Conservation (phyloP, 306 rosid species). For the Dicorynia guianensis region DNA sequence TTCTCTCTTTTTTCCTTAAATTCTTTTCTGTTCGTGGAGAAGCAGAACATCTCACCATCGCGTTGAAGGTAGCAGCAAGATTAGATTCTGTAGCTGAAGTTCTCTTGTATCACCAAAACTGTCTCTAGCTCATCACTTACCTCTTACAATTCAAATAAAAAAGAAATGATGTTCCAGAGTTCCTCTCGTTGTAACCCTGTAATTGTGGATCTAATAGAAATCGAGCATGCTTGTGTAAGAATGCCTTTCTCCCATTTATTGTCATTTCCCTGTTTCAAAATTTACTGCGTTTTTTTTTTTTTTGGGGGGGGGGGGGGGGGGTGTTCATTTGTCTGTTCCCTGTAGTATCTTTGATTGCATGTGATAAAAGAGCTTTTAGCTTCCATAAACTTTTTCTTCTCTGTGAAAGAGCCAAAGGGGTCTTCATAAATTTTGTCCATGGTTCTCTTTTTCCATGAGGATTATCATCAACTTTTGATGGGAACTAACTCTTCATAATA, state of each 20-base stretch:
- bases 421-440: conserved; percentile 29
- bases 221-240: conserved; percentile 37
- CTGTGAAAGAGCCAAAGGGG: conserved; percentile 50
- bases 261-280: conserved; percentile 15
- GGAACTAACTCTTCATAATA: conserved; percentile 52
- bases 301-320: too few relatives aligned
- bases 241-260: conserved; percentile 13
- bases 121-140: conserved; percentile 51
- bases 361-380: conserved; percentile 44
- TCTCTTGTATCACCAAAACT: conserved; percentile 47
- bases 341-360: conserved; percentile 10
- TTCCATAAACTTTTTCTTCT: conserved; percentile 51
- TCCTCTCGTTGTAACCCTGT: conserved; percentile 57
- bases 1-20: conserved; percentile 16
- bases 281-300: conserved; percentile 2
- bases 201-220: conserved; percentile 69
- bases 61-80: conserved; percentile 47
- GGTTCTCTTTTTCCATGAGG: conserved; percentile 47
- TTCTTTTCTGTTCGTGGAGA: conserved; percentile 53
- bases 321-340: conserved; percentile 5
- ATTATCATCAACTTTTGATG: conserved; percentile 51
- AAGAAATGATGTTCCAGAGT: conserved; percentile 59
- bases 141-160: conserved; percentile 54
- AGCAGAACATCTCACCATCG: conserved; percentile 34
- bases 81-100: conserved; percentile 56